These are phyloP conservation scores for Gentiana straminea DNA, from an alignment of 257 asterid species.

Conservation along the genomic window DNA sequence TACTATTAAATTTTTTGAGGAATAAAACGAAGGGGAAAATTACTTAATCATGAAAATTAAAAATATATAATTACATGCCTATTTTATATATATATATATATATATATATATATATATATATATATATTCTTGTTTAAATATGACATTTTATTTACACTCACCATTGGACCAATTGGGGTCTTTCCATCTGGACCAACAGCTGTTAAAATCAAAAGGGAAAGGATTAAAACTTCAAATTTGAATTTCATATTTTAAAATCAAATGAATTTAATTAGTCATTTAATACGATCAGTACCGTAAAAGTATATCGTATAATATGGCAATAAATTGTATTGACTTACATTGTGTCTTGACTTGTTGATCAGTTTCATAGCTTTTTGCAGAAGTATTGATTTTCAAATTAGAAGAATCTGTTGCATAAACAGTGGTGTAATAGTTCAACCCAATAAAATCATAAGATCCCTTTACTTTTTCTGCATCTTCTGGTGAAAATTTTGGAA, in stretches of 20 bases:
- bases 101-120: neutral
- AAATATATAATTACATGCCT: too few relatives aligned
- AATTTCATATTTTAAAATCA: neutral
- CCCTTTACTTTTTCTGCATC: constrained; percentile 6
- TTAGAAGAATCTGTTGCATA: constrained; percentile 1
- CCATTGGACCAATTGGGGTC: constrained; percentile 14
- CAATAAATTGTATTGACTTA: neutral
- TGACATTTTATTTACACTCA: neutral
- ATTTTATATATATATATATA: neutral
- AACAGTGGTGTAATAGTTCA: constrained; percentile 19
- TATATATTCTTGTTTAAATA: neutral
- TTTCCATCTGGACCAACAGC: constrained; percentile 12
- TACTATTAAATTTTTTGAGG: too few relatives aligned
- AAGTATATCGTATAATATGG: neutral
- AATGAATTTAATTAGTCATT: too few relatives aligned
- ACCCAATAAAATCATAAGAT: constrained; percentile 22
- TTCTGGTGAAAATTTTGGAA: constrained; percentile 15
- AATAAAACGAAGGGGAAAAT: too few relatives aligned
- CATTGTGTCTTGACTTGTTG: neutral
- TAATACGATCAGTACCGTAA: too few relatives aligned
- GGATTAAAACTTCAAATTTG: neutral
- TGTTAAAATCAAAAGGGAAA: neutral
- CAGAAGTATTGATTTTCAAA: neutral
- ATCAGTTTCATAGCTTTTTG: constrained; percentile 6
- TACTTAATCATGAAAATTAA: too few relatives aligned